Evolutionary conservation across 1,284 basidiomycete genomes (phyloP), one percentile per base, ranked within the genome.

Genomic region (Marasmius oreades): DNA sequence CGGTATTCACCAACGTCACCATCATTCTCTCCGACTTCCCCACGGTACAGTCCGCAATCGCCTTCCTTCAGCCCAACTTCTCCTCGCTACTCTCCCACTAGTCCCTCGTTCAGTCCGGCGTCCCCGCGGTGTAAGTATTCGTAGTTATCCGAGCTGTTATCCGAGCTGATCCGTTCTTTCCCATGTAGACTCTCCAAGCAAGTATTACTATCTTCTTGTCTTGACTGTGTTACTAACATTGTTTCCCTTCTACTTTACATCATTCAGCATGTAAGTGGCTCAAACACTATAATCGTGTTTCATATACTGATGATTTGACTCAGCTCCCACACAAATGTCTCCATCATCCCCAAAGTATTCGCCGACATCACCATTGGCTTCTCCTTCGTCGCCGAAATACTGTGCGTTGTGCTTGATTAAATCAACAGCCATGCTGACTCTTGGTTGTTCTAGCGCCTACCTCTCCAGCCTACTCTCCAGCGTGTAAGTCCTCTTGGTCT

Each of bases 51-150:
- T 62, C 88, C 89, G 1, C 85, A 85, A 65, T 92, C 90, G 0
- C 92, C 92, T 8, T 88, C 88, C 0, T 95, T 93, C 76, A 91
- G 87, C 59, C 90, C 92, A 0, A 90, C 91, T 1, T 92, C 89
- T 2, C 91, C 91, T 11, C 81, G 86, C 20, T 93, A 92, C 70
- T 92, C 88, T 8, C 92, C 92, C 1, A 90, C 90, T 18, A 92
- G 89, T 64, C 91, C 91, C 1, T 90, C 89, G 0, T 93, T 92
- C 76, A 92, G 88, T 59, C 91, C 91, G n/a, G 85, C 90, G 26
- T 92, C 89, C 20, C 90, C 91, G 23, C 80, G 87, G 68, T 92
- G 88, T 90, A 74, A 75, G 88, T 78, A 14, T 59, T 24, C 45
- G 51, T 55, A 33, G 52, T 53, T 37, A 45, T 53, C 55, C 51